These are phyloP conservation scores for Paramarasmius palmivorus DNA, from an alignment of 1,284 basidiomycete genomes.

Conservation along the genomic window DNA sequence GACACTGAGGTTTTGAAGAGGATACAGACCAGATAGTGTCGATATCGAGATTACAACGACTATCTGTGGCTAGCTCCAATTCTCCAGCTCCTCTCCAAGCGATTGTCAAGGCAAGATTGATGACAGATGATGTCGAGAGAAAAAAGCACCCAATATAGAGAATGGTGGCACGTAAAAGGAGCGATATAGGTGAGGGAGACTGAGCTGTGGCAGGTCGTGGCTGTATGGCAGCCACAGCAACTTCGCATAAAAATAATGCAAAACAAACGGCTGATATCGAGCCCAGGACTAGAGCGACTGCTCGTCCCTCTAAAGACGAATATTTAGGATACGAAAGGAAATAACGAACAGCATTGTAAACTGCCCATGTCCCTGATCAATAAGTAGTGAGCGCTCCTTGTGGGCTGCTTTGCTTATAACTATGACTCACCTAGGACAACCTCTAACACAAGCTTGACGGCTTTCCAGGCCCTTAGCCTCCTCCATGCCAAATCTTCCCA, in stretches of 20 bases:
- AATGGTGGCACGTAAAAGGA: constrained; percentile 31
- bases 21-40: constrained; percentile 61
- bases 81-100: constrained; percentile 44
- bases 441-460: constrained; percentile 39
- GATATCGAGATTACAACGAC: constrained; percentile 60
- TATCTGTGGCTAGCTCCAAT: constrained; percentile 36
- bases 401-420: too few relatives aligned
- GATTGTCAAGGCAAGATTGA: constrained; percentile 55
- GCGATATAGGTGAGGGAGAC: constrained; percentile 31
- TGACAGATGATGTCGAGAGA: constrained; percentile 48
- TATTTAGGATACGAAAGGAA: constrained; percentile 52
- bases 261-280: constrained; percentile 58
- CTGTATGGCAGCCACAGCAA: constrained; percentile 42
- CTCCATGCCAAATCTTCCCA: constrained; percentile 36
- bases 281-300: constrained; percentile 55
- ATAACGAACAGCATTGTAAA: constrained; percentile 64
- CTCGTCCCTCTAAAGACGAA: constrained; percentile 37
- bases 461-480: constrained; percentile 41
- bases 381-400: too few relatives aligned
- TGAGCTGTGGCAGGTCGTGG: constrained; percentile 37
- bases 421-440: constrained; percentile 47
- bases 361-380: constrained; percentile 62
- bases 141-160: constrained; percentile 47
- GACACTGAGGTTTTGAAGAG: constrained; percentile 22
- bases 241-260: constrained; percentile 48